Conservation (phyloP, 2,329 filamentous ascomycete genomes). For the Alternaria novae-zelandiae region DNA sequence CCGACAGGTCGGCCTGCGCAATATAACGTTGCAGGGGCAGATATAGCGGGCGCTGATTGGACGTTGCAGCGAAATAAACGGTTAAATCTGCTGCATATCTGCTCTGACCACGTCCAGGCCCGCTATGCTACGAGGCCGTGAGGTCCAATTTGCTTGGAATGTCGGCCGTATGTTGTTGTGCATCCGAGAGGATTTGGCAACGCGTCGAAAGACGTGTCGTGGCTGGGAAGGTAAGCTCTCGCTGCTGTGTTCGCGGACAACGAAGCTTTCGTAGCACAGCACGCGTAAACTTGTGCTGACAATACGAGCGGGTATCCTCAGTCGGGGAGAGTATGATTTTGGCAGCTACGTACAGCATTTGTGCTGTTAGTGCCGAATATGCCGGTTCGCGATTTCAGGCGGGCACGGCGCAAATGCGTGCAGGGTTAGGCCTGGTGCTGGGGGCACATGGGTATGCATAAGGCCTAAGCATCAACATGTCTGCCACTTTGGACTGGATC, state of each 20-base stretch:
- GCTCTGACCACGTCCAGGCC: constrained; percentile 25
- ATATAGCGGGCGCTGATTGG: constrained; percentile 32
- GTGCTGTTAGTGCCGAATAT: constrained; percentile 27
- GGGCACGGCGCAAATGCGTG: constrained; percentile 22
- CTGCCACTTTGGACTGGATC: constrained; percentile 14
- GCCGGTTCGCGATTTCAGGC: constrained; percentile 22
- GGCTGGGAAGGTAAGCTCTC: background rate
- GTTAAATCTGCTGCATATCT: constrained; percentile 40
- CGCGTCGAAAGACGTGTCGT: background rate
- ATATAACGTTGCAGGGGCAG: constrained; percentile 41
- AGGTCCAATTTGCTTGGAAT: constrained; percentile 29
- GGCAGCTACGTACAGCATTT: constrained; percentile 6
- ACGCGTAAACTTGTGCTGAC: constrained; percentile 1
- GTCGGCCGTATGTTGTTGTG: constrained; percentile 28
- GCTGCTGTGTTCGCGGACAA: background rate
- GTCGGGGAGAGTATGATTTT: constrained; percentile 7
- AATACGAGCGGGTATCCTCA: background rate
- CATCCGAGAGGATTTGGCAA: constrained; percentile 20
- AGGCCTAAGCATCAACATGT: constrained; percentile 4
- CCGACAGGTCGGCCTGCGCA: constrained; percentile 40
- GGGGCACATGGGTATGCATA: background rate
- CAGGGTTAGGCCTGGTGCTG: constrained; percentile 24
- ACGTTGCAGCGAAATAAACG: constrained; percentile 33
- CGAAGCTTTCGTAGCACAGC: constrained; percentile 1
- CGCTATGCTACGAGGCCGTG: constrained; percentile 21